Evolutionary conservation across 495 filamentous ascomycete species (phyloP), one percentile per base, ranked within the genome.

Genomic region (Penicillium odoratum): DNA sequence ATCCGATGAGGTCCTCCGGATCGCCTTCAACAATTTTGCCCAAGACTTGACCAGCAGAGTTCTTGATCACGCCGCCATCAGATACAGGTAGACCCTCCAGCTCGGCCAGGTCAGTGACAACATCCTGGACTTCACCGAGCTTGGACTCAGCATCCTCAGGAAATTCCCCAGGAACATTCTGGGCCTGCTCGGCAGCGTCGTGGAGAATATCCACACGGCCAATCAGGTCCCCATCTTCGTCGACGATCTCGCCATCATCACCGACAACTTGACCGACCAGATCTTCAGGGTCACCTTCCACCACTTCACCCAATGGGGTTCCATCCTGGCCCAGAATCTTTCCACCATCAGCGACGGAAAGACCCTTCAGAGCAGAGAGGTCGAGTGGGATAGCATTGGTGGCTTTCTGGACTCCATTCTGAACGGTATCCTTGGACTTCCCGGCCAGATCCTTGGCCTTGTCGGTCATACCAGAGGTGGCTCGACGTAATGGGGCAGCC

Each of bases 291-390:
- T 78, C 70, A 42, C 76, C 69, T 64, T 82, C 71, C 51, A 78
- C 64, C 42, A 73, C 59, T 51, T 76, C 47, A 34, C 72, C 76
- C 47, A 78, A 51, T 48, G 57, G 69, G 57, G 75, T 71, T 0
- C 76, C 76, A 16, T 69, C 70, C 28, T 73, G 55, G 18, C 77
- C 76, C 13, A 74, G 61, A 28, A 75, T 65, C 29, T 76, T 62
- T 9, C 75, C 79, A 15, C 65, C 75, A 29, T 80, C 74, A 8
- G 69, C 69, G 60, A 95, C 83, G 53, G 79, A 82, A 65, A 84
- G 85, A 62, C 83, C 84, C 55, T 86, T 87, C 42, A 94, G 74
- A n/a, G 83, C 69, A 0, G 87, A 86, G 42, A 88, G 78, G 64
- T 92, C 86, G 11, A 76, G 58, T 0, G 71, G 72, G 11, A 69